Evolutionary conservation across 2,329 filamentous ascomycete genomes (phyloP).

Genomic region (Ambrosiella xylebori): DNA sequence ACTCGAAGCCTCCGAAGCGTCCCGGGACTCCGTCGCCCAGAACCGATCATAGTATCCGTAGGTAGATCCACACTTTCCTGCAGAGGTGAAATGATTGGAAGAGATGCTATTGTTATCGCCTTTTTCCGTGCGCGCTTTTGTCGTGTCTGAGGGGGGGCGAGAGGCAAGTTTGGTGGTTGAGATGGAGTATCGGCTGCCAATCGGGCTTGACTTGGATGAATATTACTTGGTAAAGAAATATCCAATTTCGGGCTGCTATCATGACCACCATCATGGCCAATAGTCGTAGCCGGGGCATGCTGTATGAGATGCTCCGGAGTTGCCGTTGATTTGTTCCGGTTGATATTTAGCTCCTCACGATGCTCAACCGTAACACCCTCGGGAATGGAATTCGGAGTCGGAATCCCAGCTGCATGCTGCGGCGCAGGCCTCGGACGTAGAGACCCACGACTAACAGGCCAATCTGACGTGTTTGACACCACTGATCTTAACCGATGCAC

Average conservation of each 20-base stretch:
- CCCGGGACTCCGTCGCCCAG: slow-evolving; percentile 24
- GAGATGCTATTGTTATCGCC: too few species aligned
- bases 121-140: too few species aligned
- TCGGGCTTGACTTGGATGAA: too few species aligned
- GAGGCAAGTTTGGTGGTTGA: too few species aligned
- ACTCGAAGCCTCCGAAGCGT: slow-evolving; percentile 28
- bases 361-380: neutral
- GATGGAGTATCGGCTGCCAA: too few species aligned
- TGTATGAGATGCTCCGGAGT: neutral
- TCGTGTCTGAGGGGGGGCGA: too few species aligned
- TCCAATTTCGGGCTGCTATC: too few species aligned
- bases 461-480: neutral
- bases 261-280: too few species aligned
- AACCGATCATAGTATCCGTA: neutral
- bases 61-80: neutral
- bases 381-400: neutral
- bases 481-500: neutral
- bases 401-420: neutral
- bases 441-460: neutral
- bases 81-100: neutral
- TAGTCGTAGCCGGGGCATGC: too few species aligned
- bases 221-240: too few species aligned
- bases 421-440: neutral
- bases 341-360: neutral
- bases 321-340: neutral